These are phyloP conservation scores for Ammopiptanthus mongolicus DNA, from an alignment of 306 rosid genomes.

Conservation along the genomic window DNA sequence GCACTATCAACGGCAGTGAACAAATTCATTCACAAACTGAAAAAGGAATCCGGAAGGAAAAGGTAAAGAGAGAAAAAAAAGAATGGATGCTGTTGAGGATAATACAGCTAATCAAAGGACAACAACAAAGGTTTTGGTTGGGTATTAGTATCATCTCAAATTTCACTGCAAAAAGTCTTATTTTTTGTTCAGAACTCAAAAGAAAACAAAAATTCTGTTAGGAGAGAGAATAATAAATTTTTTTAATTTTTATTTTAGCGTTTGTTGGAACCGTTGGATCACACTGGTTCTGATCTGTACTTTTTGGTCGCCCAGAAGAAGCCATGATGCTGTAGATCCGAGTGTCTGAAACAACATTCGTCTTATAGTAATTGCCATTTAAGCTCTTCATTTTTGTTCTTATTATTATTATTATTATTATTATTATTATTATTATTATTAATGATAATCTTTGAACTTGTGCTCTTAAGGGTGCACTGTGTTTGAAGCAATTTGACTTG, in stretches of 20 bases:
- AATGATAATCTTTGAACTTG: slow-evolving; percentile 11
- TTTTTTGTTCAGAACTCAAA: neutral
- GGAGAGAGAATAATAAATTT: slow-evolving; percentile 39
- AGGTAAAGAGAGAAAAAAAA: neutral
- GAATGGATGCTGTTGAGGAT: slow-evolving; percentile 45
- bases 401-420: no score
- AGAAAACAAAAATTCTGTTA: neutral
- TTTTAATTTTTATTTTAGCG: no score
- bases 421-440: no score
- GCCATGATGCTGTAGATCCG: slow-evolving; percentile 63
- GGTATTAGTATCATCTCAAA: no score
- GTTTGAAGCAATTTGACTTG: slow-evolving; percentile 29
- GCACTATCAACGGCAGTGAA: neutral
- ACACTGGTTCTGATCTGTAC: slow-evolving; percentile 45
- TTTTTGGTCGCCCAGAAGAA: slow-evolving; percentile 22
- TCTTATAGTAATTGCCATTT: slow-evolving; percentile 33
- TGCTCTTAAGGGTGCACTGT: slow-evolving; percentile 37
- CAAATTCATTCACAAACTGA: neutral
- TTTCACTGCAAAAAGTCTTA: neutral
- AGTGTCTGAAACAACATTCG: slow-evolving; percentile 32
- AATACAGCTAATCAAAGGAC: slow-evolving; percentile 49
- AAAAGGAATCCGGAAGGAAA: neutral
- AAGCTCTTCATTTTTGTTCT: slow-evolving; percentile 7
- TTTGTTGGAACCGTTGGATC: slow-evolving; percentile 47
- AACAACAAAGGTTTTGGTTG: slow-evolving; percentile 6